These are phyloP conservation scores for Mucor irregularis DNA, from an alignment of 371 early-diverging fungal species.

Conservation along the genomic window DNA sequence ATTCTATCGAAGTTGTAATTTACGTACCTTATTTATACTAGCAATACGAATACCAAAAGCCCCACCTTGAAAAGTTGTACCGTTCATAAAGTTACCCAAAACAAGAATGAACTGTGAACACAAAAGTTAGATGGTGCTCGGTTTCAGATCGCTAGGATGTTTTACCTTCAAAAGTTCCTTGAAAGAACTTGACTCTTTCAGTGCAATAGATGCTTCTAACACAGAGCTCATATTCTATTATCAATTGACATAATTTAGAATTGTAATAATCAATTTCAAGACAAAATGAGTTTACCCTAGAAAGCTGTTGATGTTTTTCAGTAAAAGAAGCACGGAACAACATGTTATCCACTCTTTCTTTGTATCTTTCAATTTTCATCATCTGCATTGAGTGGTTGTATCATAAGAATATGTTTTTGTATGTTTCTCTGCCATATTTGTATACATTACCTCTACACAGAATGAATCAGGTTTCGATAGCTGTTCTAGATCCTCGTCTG, in stretches of 20 bases:
- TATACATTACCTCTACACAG: conserved; percentile 70
- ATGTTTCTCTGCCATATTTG: no score
- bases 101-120: conserved; percentile 73
- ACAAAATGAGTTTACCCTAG: no score
- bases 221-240: conserved; percentile 54
- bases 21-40: conserved; percentile 80
- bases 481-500: conserved; percentile 61
- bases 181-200: conserved; percentile 56
- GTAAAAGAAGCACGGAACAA: conserved; percentile 76
- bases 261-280: no score
- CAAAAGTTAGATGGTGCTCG: no score
- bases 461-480: conserved; percentile 84
- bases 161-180: conserved; percentile 59
- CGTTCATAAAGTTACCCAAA: conserved; percentile 93
- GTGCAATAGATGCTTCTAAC: conserved; percentile 52
- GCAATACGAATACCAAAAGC: conserved; percentile 89
- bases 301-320: conserved; percentile 71
- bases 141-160: no score
- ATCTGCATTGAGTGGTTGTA: no score
- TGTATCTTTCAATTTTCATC: conserved; percentile 80
- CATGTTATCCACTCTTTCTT: conserved; percentile 76
- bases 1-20: neutral
- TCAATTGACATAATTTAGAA: no score
- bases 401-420: no score
- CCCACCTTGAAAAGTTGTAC: conserved; percentile 82